phyloP scores from a whole-genome alignment of 2,329 filamentous ascomycete genomes.

The Aspergillus latus region DNA sequence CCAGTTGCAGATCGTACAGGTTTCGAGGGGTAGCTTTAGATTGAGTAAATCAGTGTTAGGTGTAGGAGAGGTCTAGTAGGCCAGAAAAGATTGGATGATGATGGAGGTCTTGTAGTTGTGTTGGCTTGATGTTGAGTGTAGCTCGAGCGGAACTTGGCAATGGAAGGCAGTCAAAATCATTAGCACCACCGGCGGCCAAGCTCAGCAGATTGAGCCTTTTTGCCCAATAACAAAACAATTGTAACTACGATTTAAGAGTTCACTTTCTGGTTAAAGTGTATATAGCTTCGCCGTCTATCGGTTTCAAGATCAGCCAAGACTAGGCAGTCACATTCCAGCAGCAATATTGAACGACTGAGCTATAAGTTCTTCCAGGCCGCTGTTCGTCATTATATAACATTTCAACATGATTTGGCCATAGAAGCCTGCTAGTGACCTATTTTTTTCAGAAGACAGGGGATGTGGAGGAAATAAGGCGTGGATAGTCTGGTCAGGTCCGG shows the following conservation, averaged over 20 bases:
- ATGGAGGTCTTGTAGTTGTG: not conserved
- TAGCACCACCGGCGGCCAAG: not conserved
- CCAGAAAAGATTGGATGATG: not conserved
- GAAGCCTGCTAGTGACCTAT: no score
- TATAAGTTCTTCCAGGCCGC: not conserved
- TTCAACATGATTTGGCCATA: no score
- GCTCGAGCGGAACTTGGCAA: not conserved
- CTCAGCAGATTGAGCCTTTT: not conserved
- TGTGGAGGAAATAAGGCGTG: no score
- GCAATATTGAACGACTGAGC: not conserved
- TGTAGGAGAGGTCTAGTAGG: not conserved
- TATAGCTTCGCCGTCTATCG: no score
- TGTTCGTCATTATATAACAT: no score
- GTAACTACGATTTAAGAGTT: not conserved
- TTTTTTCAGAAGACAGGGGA: not conserved
- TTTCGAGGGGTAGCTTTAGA: not conserved
- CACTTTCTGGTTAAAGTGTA: no score
- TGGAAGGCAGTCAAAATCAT: not conserved
- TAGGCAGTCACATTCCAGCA: not conserved
- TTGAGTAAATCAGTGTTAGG: not conserved
- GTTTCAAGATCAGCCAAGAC: no score
- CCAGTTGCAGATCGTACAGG: not conserved
- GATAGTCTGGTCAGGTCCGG: not conserved
- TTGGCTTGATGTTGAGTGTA: not conserved
- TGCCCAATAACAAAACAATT: no score